These are phyloP conservation scores for Chalciporus piperatus DNA, from an alignment of 768 basidiomycete genomes.

Conservation along the genomic window DNA sequence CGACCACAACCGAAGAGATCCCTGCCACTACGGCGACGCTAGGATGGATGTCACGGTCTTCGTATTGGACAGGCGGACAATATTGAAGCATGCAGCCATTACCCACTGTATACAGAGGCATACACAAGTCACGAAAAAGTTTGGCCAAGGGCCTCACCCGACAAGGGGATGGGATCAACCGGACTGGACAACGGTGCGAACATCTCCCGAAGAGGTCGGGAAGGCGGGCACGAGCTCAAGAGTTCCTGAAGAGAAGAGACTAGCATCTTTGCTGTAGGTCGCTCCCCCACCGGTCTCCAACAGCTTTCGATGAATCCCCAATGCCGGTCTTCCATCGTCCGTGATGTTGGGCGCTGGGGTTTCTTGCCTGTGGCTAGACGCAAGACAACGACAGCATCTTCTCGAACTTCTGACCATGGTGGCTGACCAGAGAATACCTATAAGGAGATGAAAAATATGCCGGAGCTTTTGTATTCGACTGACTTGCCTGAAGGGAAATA, in stretches of 20 bases:
- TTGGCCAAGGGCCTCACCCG: too few species aligned
- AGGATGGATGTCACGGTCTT: too few species aligned
- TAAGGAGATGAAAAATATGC: not conserved
- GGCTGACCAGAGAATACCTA: constrained; percentile 17
- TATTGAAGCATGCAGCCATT: too few species aligned
- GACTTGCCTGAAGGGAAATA: constrained; percentile 25
- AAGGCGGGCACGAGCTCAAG: not conserved
- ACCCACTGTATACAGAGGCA: too few species aligned
- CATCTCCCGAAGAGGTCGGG: too few species aligned
- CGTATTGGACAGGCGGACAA: too few species aligned
- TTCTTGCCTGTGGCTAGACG: not conserved
- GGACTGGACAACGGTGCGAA: too few species aligned
- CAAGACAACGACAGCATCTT: constrained; percentile 6
- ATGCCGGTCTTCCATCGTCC: not conserved
- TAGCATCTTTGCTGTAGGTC: not conserved
- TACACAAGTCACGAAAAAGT: too few species aligned
- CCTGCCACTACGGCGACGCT: too few species aligned
- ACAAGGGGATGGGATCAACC: too few species aligned
- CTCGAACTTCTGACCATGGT: not conserved
- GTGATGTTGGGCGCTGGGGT: not conserved
- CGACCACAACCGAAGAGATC: too few species aligned
- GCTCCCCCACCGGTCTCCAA: not conserved
- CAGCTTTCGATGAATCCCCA: constrained; percentile 1
- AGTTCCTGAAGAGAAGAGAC: not conserved
- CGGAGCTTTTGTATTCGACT: not conserved